Evolutionary conservation across 805 yeast genomes (phyloP).

Genomic region (Wickerhamomyces bisporus): DNA sequence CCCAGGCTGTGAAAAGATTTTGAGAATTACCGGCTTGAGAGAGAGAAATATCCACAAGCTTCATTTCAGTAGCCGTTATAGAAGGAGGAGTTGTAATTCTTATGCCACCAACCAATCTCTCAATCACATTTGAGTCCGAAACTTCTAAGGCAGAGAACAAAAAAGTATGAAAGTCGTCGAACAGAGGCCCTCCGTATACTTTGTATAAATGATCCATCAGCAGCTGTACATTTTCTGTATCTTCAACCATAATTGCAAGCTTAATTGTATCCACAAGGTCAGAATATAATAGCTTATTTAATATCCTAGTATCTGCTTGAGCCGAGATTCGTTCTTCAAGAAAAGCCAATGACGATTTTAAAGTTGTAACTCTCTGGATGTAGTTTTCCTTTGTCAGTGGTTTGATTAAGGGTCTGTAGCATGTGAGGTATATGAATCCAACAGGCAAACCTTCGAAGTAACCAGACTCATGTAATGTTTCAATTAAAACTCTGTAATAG

Average conservation of each 20-base stretch:
- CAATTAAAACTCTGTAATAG: conserved; percentile 6
- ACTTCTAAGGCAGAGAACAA: neutral
- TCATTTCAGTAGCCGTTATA: neutral
- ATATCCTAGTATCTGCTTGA: neutral
- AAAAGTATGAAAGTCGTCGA: neutral
- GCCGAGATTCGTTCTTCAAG: neutral
- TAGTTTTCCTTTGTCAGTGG: conserved; percentile 5
- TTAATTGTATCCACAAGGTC: conserved; percentile 7
- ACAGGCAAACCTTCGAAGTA: conserved; percentile 1
- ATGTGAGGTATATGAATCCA: conserved; percentile 1
- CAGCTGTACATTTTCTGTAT: conserved; percentile 1
- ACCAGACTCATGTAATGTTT: neutral
- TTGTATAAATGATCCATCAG: neutral
- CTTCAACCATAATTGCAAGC: conserved; percentile 4
- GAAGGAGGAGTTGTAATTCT: neutral
- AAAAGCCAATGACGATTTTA: neutral
- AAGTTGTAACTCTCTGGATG: conserved; percentile 1
- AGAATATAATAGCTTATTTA: conserved; percentile 6
- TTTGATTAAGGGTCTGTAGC: conserved; percentile 6
- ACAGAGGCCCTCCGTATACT: neutral
- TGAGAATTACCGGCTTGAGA: neutral
- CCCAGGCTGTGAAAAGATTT: neutral
- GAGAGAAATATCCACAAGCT: neutral
- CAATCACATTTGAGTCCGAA: neutral
- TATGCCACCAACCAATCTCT: neutral